Evolutionary conservation across 352 stramenopile genomes (phyloP).

Genomic region (Globisporangium orthogonon): DNA sequence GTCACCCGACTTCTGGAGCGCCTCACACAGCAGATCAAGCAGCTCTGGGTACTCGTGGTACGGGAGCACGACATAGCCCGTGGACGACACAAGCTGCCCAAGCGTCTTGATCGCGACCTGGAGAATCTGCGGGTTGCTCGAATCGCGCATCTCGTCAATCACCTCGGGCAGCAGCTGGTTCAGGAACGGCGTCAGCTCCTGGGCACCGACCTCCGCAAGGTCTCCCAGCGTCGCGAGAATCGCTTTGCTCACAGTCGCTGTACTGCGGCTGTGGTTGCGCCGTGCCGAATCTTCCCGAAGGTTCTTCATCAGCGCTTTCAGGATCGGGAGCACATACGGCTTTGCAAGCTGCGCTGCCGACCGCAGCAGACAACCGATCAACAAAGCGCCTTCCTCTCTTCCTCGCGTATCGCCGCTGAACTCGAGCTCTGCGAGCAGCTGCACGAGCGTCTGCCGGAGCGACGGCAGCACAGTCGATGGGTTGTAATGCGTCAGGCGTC

Average conservation of each 20-base stretch:
- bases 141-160: conserved; percentile 83
- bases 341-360: conserved; percentile 75
- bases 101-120: conserved; percentile 84
- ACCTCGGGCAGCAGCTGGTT: conserved; percentile 82
- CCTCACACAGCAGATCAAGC: conserved; percentile 69
- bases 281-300: conserved; percentile 72
- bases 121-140: conserved; percentile 79
- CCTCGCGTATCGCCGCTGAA: conserved; percentile 76
- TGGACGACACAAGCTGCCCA: conserved; percentile 75
- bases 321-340: conserved; percentile 80
- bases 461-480: conserved; percentile 75
- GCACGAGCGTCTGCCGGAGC: conserved; percentile 78
- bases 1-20: conserved; percentile 77
- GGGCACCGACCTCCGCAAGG: conserved; percentile 66
- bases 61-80: conserved; percentile 76
- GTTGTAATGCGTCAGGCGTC: conserved; percentile 81
- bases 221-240: conserved; percentile 80
- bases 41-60: conserved; percentile 85
- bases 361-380: conserved; percentile 75
- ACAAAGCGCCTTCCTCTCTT: conserved; percentile 76
- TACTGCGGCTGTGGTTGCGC: conserved; percentile 66
- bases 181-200: conserved; percentile 78
- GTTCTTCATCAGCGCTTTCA: conserved; percentile 86
- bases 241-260: conserved; percentile 75
- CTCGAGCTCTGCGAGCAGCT: conserved; percentile 82